These are phyloP conservation scores for Colletotrichum caudatum DNA, from an alignment of 2,329 filamentous ascomycete genomes.

Conservation along the genomic window DNA sequence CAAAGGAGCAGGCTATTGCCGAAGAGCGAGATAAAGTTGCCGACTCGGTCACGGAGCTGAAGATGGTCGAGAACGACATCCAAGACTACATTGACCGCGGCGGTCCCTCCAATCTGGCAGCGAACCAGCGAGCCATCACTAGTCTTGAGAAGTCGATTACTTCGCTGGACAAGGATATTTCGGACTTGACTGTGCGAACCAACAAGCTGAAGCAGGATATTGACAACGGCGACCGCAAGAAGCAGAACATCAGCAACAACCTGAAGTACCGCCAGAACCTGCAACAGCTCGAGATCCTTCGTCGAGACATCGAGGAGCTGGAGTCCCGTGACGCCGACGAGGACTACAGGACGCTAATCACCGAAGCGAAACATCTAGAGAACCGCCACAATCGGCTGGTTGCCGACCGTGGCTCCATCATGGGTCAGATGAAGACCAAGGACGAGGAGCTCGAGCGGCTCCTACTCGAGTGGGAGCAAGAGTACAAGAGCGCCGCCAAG, in stretches of 20 bases:
- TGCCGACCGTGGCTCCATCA: slow-evolving; percentile 78
- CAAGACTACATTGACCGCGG: slow-evolving; percentile 81
- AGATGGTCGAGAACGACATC: slow-evolving; percentile 81
- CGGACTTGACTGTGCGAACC: slow-evolving; percentile 74
- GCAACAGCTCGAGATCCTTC: slow-evolving; percentile 74
- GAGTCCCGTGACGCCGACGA: slow-evolving; percentile 84
- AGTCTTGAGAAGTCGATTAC: slow-evolving; percentile 74
- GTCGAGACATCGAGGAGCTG: slow-evolving; percentile 78
- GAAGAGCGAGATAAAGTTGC: slow-evolving; percentile 78
- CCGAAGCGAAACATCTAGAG: slow-evolving; percentile 76
- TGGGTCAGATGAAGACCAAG: slow-evolving; percentile 85
- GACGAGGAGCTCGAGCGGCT: slow-evolving; percentile 82
- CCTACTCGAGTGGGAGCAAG: slow-evolving; percentile 83
- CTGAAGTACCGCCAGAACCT: slow-evolving; percentile 84
- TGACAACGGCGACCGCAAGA: slow-evolving; percentile 83
- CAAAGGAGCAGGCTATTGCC: slow-evolving; percentile 78
- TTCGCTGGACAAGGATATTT: slow-evolving; percentile 75
- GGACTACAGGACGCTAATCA: slow-evolving; percentile 80
- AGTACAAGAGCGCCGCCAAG: slow-evolving; percentile 84
- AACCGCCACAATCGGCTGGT: slow-evolving; percentile 75
- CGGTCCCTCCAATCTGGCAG: slow-evolving; percentile 77
- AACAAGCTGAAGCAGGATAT: slow-evolving; percentile 84
- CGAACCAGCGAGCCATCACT: slow-evolving; percentile 77
- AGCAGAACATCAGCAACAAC: slow-evolving; percentile 90
- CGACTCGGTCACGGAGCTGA: slow-evolving; percentile 81